Percentiles rank a stretch among this genome's conserved stretches.
These are phyloP conservation scores for Rostrohypoxylon terebratum DNA, from an alignment of 495 filamentous ascomycete genomes.

Conservation along the genomic window DNA sequence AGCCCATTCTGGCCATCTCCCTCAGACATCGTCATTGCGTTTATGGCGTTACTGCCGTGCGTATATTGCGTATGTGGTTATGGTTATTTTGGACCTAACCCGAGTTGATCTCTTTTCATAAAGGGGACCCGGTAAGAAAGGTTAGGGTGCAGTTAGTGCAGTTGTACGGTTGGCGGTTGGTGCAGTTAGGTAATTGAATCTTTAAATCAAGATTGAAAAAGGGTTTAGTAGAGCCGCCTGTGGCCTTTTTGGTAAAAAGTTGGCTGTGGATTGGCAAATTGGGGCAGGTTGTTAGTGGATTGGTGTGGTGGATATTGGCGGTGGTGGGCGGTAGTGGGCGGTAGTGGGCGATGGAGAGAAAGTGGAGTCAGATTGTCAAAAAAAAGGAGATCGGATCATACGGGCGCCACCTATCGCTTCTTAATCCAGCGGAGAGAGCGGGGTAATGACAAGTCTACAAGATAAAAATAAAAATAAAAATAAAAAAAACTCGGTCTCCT, in stretches of 20 bases:
- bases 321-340: too few species aligned
- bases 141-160: too few species aligned
- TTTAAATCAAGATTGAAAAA: conserved; percentile 24
- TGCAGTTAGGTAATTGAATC: conserved; percentile 44
- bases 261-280: conserved; percentile 24
- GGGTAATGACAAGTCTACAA: conserved; percentile 33
- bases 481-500: background rate
- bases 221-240: conserved; percentile 21
- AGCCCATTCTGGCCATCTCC: conserved; percentile 40
- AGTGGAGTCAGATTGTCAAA: conserved; percentile 25
- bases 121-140: background rate
- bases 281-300: too few species aligned
- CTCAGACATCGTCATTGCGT: conserved; percentile 44
- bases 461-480: background rate
- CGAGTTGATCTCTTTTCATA: conserved; percentile 2
- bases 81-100: background rate
- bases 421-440: conserved; percentile 38
- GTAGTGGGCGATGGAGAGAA: too few species aligned
- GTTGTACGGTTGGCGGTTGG: too few species aligned
- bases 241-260: conserved; percentile 25
- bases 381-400: conserved; percentile 29
- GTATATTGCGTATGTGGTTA: background rate
- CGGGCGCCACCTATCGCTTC: conserved; percentile 22
- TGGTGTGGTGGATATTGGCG: too few species aligned
- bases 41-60: background rate